Base-by-base conservation (phyloP, 768 basidiomycete genomes). In the Podaxis sp. region DNA sequence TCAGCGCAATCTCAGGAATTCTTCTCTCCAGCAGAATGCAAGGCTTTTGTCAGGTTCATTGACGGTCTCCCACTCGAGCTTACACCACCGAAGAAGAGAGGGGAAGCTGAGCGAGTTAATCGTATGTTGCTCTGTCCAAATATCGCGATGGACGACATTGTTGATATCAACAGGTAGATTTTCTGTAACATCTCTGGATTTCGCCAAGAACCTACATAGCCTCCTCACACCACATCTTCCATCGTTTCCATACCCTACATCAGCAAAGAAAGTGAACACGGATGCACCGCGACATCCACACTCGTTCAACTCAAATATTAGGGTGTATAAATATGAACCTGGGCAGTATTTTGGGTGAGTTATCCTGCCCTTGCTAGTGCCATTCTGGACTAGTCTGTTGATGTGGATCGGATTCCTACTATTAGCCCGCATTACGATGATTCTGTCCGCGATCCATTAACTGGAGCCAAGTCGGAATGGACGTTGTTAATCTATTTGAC, bases 401-500 rank as follows among this genome's bases (percentile, higher is more conserved):
- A 22, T 38, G 22, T 50, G 26, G 48, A 10, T 54, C 15, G 26
- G 26, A 10, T 33, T 8, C 30, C 33, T 33, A 26, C 36, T 38
- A 24, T 15, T 46, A 82, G 82, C 22, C 83, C 85, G 13, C 90
- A 91, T 71, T 92, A 91, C 67, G 90, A 92, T 65, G 89, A 90
- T 67, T 84, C 85, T 20, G 84, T 89, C 28, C 78, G 79, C 7
- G 88, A 89, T 69, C 60, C 79, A 3, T 68, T 77, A 56, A 86
- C 87, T 6, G 87, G 87, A 3, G 79, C 82, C 1, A 84, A 82
- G 69, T 89, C 87, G 37, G 89, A 91, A 70, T 92, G 91, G 90
- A 93, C 91, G 0, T 72, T 92, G 40, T 72, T 93, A 26, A 79
- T 92, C 26, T 92, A 92, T 69, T 71, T 93, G 37, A 86, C 87